Evolutionary conservation across 352 stramenopile genomes (phyloP).

Genomic region (Pythium scleroteichum): DNA sequence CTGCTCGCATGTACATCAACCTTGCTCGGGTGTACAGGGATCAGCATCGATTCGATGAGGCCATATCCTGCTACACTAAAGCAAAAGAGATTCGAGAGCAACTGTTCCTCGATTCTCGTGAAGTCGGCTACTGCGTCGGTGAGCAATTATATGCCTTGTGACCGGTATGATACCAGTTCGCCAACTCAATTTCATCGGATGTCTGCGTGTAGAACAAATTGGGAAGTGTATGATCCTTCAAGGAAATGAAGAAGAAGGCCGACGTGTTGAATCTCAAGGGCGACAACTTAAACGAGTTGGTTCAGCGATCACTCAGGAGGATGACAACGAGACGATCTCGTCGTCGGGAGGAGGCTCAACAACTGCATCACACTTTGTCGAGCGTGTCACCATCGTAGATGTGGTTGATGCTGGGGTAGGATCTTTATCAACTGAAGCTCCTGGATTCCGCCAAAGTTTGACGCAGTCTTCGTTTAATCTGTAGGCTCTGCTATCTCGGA

Average conservation of each 20-base stretch:
- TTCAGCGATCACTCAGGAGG: conserved; percentile 17
- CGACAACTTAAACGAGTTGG: conserved; percentile 65
- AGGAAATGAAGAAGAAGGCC: conserved; percentile 66
- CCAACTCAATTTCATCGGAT: background rate
- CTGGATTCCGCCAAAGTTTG: too few relatives aligned
- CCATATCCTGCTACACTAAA: conserved; percentile 65
- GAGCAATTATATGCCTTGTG: conserved; percentile 17
- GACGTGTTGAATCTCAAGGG: conserved; percentile 48
- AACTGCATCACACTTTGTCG: conserved; percentile 15
- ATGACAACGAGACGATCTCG: conserved; percentile 3
- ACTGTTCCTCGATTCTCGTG: conserved; percentile 68
- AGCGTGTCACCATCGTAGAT: conserved; percentile 34
- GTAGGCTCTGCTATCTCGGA: conserved; percentile 48
- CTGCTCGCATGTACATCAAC: conserved; percentile 77
- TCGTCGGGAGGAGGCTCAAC: conserved; percentile 5
- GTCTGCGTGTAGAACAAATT: conserved; percentile 64
- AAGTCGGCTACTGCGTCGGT: conserved; percentile 81
- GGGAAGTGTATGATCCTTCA: conserved; percentile 66
- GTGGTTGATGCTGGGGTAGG: conserved; percentile 35
- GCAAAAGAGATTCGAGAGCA: conserved; percentile 72
- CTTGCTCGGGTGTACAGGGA: conserved; percentile 75
- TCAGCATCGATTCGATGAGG: conserved; percentile 74
- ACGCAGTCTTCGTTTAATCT: too few relatives aligned
- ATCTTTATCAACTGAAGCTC: background rate
- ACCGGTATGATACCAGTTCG: background rate